Evolutionary conservation across 2,329 filamentous ascomycete species (phyloP), one percentile per base, ranked within the genome.

Genomic region (Penicillium sp.): DNA sequence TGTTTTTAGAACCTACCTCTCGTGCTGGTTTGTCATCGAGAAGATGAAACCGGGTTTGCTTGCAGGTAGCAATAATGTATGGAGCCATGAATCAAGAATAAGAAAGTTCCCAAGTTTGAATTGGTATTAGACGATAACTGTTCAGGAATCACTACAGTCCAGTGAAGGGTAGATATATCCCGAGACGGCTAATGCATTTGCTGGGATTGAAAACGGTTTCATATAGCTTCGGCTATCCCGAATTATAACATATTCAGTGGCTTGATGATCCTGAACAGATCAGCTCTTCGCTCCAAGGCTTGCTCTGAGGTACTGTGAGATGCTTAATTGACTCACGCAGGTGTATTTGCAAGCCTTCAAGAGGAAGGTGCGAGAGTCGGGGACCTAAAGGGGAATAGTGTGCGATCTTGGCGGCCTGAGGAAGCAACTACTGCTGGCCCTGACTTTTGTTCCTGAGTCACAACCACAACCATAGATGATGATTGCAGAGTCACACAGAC

Each of bases 21-120:
- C 71, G 67, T 13, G 76, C 76, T 79, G 83, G 73, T 80, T 84
- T 71, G 81, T 88, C 65, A 75, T 84, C 65, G 76, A 84, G 64
- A 82, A 87, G 70, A 66, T 89, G 85, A 65, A 90, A 90, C 11
- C 88, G 84, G 2, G 87, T 90, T 71, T 90, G 88, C 69, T 88
- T 90, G 72, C 86, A 88, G 21, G 86, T 87, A 67, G 86, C 88
- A 53, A 88, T 77, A 61, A 90, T 79, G 9, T 71, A 66, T 7
- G 73, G 68, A 9, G 64, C 45, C 66, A 67, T 69, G 31, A 21
- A 29, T 46, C n/a, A 38, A 7, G 7, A 54, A 30, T 50, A 9
- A 38, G 13, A 7, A 26, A 23, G 41, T 41, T 8, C 5, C 9
- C n/a, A n/a, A n/a, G n/a, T 47, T 21, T 21, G 17, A n/a, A 13